These are phyloP conservation scores for Piloderma croceum DNA, from an alignment of 768 basidiomycete genomes.

Conservation along the genomic window DNA sequence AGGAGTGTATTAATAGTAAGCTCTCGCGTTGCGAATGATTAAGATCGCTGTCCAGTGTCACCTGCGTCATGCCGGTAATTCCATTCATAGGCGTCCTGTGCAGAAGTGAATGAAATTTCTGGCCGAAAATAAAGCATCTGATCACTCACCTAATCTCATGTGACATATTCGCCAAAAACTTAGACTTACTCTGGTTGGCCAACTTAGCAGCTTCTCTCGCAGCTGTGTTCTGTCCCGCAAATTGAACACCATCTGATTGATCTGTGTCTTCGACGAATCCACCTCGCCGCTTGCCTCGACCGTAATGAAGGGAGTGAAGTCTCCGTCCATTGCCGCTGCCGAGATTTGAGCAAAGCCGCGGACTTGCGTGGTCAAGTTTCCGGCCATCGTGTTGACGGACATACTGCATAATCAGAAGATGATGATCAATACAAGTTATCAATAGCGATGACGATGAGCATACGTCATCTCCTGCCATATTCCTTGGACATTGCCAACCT, in stretches of 20 bases:
- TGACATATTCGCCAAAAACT: constrained; percentile 98
- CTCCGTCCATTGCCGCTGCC: constrained; percentile 97
- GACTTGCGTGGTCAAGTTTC: constrained; percentile 95
- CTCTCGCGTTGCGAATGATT: constrained; percentile 94
- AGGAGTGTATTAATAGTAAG: constrained; percentile 87
- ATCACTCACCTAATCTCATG: constrained; percentile 90
- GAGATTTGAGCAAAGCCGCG: constrained; percentile 98
- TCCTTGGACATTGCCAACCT: constrained; percentile 94
- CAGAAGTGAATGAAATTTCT: constrained; percentile 5
- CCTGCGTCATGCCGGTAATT: constrained; percentile 99
- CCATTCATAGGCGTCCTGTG: constrained; percentile 98
- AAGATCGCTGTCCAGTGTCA: constrained; percentile 94
- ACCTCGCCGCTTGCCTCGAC: constrained; percentile 98
- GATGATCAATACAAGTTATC: too few relatives aligned
- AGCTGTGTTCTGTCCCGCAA: constrained; percentile 93
- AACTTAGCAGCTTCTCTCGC: constrained; percentile 96
- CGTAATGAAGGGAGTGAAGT: constrained; percentile 98
- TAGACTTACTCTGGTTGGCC: constrained; percentile 95
- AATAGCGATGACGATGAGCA: constrained; percentile 12
- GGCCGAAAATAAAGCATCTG: constrained; percentile 1
- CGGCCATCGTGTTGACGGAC: constrained; percentile 97
- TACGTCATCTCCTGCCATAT: constrained; percentile 99
- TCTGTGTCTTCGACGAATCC: constrained; percentile 98
- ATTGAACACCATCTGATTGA: constrained; percentile 99
- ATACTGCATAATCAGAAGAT: too few relatives aligned